phyloP scores from a whole-genome alignment of 176 grass and related monocot species.

The Carex pumila region DNA sequence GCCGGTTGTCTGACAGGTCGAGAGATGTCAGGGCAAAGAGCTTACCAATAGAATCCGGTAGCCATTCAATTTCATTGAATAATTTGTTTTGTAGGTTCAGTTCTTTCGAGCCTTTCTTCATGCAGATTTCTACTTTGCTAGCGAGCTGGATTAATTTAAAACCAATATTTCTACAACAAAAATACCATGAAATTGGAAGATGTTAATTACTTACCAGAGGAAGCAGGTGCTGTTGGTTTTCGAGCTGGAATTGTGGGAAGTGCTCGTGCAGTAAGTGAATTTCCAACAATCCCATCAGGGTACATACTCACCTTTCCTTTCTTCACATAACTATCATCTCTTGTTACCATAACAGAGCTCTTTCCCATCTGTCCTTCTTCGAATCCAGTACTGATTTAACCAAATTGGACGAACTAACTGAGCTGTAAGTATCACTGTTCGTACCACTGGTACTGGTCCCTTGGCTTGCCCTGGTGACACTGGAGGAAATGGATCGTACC shows the following conservation, averaged over 20 bases:
- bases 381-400: slow-evolving; percentile 25
- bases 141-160: slow-evolving; percentile 63
- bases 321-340: slow-evolving; percentile 87
- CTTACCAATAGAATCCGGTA: slow-evolving; percentile 95
- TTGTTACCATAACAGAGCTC: slow-evolving; percentile 42
- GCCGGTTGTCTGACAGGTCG: slow-evolving; percentile 72
- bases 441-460: neutral
- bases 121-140: slow-evolving; percentile 76
- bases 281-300: slow-evolving; percentile 39
- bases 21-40: slow-evolving; percentile 62
- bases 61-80: slow-evolving; percentile 76
- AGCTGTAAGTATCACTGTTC: slow-evolving; percentile 8
- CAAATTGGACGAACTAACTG: neutral
- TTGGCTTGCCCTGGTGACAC: neutral
- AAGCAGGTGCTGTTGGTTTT: neutral
- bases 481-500: slow-evolving; percentile 26
- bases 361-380: slow-evolving; percentile 17
- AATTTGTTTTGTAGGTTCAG: slow-evolving; percentile 70
- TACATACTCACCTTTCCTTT: slow-evolving; percentile 58
- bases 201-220: slow-evolving; percentile 17
- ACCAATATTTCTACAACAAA: neutral
- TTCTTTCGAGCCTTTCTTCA: slow-evolving; percentile 60
- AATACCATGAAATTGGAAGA: neutral
- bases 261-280: slow-evolving; percentile 22
- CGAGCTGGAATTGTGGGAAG: neutral